A percentile compares a stretch with the other conserved stretches of the same genome.
Evolutionary conservation across 768 basidiomycete genomes (phyloP).

Genomic region (Asterophora lycoperdoides): DNA sequence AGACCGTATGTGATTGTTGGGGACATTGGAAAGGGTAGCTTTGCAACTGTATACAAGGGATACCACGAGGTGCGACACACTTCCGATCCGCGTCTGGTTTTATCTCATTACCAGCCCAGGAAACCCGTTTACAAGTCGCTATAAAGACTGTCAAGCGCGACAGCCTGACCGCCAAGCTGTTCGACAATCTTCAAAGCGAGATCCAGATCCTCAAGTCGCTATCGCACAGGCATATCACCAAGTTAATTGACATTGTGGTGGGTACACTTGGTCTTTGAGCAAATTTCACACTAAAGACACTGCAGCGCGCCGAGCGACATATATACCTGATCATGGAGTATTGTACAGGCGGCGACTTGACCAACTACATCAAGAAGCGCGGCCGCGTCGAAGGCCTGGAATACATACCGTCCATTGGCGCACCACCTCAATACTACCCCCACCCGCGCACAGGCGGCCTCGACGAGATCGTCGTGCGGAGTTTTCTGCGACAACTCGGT

Average conservation of each 20-base stretch:
- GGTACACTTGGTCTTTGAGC: conserved; percentile 12
- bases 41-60: conserved; percentile 94
- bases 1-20: conserved; percentile 73
- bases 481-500: conserved; percentile 81
- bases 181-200: conserved; percentile 98
- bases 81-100: neutral
- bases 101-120: conserved; percentile 38
- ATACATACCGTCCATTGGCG: conserved; percentile 66
- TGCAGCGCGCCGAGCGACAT: conserved; percentile 65
- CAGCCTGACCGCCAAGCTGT: conserved; percentile 84
- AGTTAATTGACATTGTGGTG: conserved; percentile 90
- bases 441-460: conserved; percentile 91
- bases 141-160: conserved; percentile 92
- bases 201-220: conserved; percentile 94
- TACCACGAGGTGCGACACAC: conserved; percentile 72
- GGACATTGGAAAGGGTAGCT: conserved; percentile 87
- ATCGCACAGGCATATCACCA: conserved; percentile 90
- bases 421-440: conserved; percentile 78
- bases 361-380: conserved; percentile 96
- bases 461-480: conserved; percentile 85
- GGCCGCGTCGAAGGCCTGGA: conserved; percentile 88
- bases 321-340: conserved; percentile 98
- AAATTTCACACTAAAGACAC: neutral
- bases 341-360: conserved; percentile 94
- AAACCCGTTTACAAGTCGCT: conserved; percentile 75